Evolutionary conservation across 352 stramenopile species (phyloP), one percentile per base, ranked within the genome.

Genomic region (Globisporangium nagaii): DNA sequence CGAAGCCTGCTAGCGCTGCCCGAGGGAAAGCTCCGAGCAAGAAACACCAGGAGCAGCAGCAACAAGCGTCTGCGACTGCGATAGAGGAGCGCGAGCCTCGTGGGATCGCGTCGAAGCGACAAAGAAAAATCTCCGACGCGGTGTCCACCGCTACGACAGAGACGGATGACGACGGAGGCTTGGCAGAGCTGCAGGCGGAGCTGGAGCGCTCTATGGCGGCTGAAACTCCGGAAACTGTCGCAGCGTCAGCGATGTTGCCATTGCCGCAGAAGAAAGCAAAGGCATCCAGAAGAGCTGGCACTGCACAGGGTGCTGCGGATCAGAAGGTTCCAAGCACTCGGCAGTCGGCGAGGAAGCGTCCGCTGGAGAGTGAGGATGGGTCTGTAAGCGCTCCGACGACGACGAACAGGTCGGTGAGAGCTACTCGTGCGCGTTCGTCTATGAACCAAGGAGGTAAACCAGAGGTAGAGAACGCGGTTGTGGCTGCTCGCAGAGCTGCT

Each of bases 111-210:
- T 13, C 30, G 3, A 30, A n/a, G 6, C 30, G 30, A 20, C n/a
- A 20, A 9, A 39, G 35, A 8, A 42, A 54, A 11, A 8, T 45
- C 22, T 50, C 51, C 37, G 65, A 62, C 20, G 46, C 57, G 3
- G 45, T 57, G 8, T 71, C 59, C 25, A 42, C 43, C 6, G 54
- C 50, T 1, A 56, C 58, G 13, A 66, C 62, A 3, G 60, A 70
- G 28, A 71, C 22, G 15, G 41, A 47, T 28, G 41, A 57, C 48
- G 70, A 69, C 44, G 61, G 61, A 9, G 43, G 59, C 2, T 51
- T 76, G 25, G 57, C 43, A 13, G 66, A 73, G 35, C 57, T 77
- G 5, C 37, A 82, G 59, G 60, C 56, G 11, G 60, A 78, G 40
- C 31, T 78, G 9, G 47, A 34, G n/a, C 30, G 43, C n/a, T 53